Base-by-base conservation (phyloP, 768 basidiomycete species). In the Rhodocollybia butyracea region DNA sequence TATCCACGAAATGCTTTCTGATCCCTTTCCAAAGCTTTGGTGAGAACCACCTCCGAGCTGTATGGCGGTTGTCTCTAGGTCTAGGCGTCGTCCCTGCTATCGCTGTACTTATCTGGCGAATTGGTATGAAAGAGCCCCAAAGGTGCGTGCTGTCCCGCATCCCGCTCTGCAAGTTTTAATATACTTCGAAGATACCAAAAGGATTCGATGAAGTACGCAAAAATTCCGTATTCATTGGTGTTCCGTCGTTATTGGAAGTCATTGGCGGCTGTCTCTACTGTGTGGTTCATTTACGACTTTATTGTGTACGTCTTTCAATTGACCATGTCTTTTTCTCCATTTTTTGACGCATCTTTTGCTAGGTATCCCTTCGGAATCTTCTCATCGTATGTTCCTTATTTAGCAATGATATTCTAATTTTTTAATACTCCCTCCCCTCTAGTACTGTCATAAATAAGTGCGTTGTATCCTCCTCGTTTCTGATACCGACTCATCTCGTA, bases 291-390 rank as follows among this genome's bases (percentile, higher is more conserved):
- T 39, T 91, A 91, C 64, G 89, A 91, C 64, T 85, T 91, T 66
- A 89, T 92, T 69, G 76, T 76, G 80, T 88, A 72, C 57, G 79
- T 78, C 19, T 47, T 13, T 51, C 8, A 36, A 29, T 59, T 88
- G 84, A n/a, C n/a, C n/a, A n/a, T n/a, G n/a, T n/a, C 13, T 51
- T 27, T 27, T 12, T 34, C 59, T 36, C 50, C 30, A 27, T 29
- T 24, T 17, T 55, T 38, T 19, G n/a, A n/a, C n/a, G n/a, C n/a
- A n/a, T n/a, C n/a, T n/a, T n/a, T n/a, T n/a, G n/a, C n/a, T n/a
- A n/a, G n/a, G n/a, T n/a, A n/a, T n/a, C n/a, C n/a, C n/a, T 93
- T 94, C 65, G 86, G 88, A 27, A 71, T 95, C 56, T 96, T 91
- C 24, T 86, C 89, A 2, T 85, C 86, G 10, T 81, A 95, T 61